Percentiles rank a stretch among this genome's conserved stretches.
Evolutionary conservation across 140 eudicot species (phyloP).

Genomic region (Senecio squalidus): DNA sequence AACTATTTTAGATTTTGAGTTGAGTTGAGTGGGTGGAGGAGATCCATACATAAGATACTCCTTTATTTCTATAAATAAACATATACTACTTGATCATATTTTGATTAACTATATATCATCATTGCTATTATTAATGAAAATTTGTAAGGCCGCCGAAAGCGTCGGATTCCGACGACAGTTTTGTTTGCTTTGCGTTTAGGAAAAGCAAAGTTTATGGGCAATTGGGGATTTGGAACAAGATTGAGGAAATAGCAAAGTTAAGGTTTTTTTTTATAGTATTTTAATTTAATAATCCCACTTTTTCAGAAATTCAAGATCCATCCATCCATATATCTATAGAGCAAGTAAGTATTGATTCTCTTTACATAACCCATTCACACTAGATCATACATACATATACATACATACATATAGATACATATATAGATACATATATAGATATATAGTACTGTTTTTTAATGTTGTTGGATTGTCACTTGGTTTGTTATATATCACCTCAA

Average conservation of each 20-base stretch:
- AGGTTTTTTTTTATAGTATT: neutral
- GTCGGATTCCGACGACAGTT: no score
- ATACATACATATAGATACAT: neutral
- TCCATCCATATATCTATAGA: neutral
- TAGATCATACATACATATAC: neutral
- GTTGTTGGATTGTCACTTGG: constrained; percentile 10
- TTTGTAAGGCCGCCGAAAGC: no score
- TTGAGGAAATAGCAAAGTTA: constrained; percentile 29
- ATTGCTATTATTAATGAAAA: neutral
- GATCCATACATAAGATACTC: constrained; percentile 15
- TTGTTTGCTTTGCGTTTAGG: constrained; percentile 34
- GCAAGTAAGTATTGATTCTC: constrained; percentile 37
- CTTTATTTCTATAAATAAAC: constrained; percentile 25
- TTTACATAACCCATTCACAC: constrained; percentile 17
- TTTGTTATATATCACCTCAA: no score
- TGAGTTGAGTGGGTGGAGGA: constrained; percentile 32
- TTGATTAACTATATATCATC: neutral
- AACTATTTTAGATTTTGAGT: constrained; percentile 23
- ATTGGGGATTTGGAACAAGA: constrained; percentile 29
- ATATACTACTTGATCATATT: neutral
- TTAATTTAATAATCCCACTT: constrained; percentile 10
- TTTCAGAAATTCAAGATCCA: constrained; percentile 23
- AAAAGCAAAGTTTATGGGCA: constrained; percentile 31
- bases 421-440: no score
- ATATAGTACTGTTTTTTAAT: no score